phyloP scores from a whole-genome alignment of 2,329 filamentous ascomycete genomes.

The Xylaria sp. region DNA sequence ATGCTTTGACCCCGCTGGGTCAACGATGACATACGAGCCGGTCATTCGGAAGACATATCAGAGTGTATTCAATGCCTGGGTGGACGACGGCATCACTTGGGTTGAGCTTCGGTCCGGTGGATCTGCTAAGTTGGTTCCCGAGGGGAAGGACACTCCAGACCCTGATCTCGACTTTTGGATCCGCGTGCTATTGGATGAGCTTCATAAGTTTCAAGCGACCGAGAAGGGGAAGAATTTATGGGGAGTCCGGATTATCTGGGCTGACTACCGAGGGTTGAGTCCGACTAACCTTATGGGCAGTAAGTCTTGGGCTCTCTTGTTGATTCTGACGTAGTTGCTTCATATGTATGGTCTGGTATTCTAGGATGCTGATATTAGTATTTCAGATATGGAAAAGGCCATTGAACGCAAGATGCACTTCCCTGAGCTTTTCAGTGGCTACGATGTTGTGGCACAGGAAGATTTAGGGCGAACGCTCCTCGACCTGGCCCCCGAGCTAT shows the following conservation, averaged over 20 bases:
- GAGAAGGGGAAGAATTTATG: constrained; percentile 25
- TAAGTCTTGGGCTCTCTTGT: constrained; percentile 7
- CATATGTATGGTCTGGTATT: neutral
- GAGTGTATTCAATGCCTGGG: constrained; percentile 21
- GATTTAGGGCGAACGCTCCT: constrained; percentile 63
- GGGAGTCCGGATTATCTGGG: constrained; percentile 27
- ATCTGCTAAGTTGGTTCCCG: constrained; percentile 22
- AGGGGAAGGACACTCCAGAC: constrained; percentile 21
- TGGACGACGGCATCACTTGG: constrained; percentile 27
- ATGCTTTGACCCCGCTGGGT: constrained; percentile 24
- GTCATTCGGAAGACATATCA: constrained; percentile 25
- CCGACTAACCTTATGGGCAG: constrained; percentile 12
- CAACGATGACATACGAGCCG: constrained; percentile 24
- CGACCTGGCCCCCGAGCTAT: constrained; percentile 66
- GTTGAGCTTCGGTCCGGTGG: constrained; percentile 24
- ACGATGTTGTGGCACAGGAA: constrained; percentile 71
- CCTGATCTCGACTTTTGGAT: constrained; percentile 24
- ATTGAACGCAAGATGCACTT: constrained; percentile 22
- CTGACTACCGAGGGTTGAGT: constrained; percentile 11
- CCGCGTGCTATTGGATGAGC: constrained; percentile 22
- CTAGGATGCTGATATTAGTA: neutral
- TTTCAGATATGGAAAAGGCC: constrained; percentile 20
- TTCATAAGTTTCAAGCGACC: constrained; percentile 23
- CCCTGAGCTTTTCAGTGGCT: constrained; percentile 49
- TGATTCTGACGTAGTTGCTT: neutral